phyloP scores from a whole-genome alignment of 257 asterid species.

The Plectranthus barbatus region DNA sequence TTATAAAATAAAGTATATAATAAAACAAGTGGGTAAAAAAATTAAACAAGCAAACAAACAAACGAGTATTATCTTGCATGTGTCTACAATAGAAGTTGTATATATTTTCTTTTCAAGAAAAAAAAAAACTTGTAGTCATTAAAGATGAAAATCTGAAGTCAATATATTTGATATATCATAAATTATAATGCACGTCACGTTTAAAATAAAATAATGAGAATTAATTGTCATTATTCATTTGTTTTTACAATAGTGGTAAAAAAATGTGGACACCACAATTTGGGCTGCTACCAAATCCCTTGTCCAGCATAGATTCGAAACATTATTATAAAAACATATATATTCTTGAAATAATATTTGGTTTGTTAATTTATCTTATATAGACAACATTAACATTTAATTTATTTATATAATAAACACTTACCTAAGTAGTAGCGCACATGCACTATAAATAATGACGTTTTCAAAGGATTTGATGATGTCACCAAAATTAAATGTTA shows the following conservation, averaged over 20 bases:
- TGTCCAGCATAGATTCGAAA: neutral
- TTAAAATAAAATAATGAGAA: neutral
- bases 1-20: too few relatives aligned
- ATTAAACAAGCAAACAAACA: too few relatives aligned
- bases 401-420: neutral
- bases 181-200: neutral
- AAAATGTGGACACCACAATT: conserved; percentile 2
- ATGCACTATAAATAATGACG: too few relatives aligned
- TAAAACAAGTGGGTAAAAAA: too few relatives aligned
- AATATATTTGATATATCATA: neutral
- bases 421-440: neutral
- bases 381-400: too few relatives aligned
- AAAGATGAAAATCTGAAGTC: neutral
- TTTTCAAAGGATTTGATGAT: too few relatives aligned
- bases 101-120: too few relatives aligned
- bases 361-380: neutral
- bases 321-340: too few relatives aligned
- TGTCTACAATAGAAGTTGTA: too few relatives aligned
- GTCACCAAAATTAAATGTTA: too few relatives aligned
- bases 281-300: conserved; percentile 19
- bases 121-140: too few relatives aligned
- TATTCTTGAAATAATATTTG: neutral
- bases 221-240: neutral
- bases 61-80: too few relatives aligned
- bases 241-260: neutral